Evolutionary conservation across 305 asterid genomes (phyloP).

Genomic region (Solanum aculeatissimum): DNA sequence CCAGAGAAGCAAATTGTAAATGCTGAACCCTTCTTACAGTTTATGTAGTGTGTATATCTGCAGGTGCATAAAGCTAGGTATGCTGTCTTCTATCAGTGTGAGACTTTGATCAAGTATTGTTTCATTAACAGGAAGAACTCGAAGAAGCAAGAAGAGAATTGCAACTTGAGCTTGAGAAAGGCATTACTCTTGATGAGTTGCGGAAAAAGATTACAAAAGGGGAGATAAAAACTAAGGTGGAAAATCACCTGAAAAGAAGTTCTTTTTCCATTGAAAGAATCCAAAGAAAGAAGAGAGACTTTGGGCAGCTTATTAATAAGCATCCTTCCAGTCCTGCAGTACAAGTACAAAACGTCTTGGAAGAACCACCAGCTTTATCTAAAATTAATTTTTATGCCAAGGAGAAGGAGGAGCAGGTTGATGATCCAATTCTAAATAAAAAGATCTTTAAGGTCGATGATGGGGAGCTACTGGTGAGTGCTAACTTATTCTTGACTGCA

Average conservation of each 20-base stretch:
- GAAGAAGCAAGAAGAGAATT: conserved; percentile 86
- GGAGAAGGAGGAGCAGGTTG: conserved; percentile 53
- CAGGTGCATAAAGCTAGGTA: not conserved
- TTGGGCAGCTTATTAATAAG: conserved; percentile 48
- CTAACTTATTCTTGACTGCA: conserved; percentile 5
- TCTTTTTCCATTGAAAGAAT: conserved; percentile 36
- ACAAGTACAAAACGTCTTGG: conserved; percentile 31
- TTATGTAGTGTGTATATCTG: not conserved
- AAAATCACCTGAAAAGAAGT: conserved; percentile 32
- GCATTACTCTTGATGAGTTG: conserved; percentile 54
- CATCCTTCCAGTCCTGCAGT: conserved; percentile 27
- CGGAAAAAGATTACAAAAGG: conserved; percentile 51
- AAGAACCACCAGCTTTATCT: conserved; percentile 50
- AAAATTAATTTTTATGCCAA: conserved; percentile 37
- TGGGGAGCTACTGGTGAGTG: conserved; percentile 74
- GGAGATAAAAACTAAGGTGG: conserved; percentile 53
- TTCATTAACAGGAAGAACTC: conserved; percentile 59
- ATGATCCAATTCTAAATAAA: conserved; percentile 43
- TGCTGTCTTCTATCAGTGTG: conserved; percentile 3
- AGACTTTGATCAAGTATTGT: not conserved
- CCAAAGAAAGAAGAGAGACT: conserved; percentile 88
- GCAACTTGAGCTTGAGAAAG: conserved; percentile 66
- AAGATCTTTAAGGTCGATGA: conserved; percentile 47
- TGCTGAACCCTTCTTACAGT: conserved; percentile 3
- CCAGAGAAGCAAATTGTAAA: conserved; percentile 71